These are phyloP conservation scores for Solanum neorickii DNA, from an alignment of 257 asterid species.

Conservation along the genomic window DNA sequence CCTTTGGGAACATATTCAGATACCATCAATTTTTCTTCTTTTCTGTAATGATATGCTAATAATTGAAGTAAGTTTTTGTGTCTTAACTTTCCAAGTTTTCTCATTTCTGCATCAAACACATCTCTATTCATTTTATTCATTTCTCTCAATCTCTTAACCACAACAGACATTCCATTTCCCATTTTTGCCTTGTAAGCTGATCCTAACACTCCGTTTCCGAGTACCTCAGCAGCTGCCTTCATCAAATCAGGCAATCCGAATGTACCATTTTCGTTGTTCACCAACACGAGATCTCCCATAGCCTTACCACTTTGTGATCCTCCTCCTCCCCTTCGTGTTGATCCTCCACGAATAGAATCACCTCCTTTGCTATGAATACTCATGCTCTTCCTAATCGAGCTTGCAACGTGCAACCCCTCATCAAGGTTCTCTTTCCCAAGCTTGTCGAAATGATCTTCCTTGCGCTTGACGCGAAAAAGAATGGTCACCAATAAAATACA, in stretches of 20 bases:
- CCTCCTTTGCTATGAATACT: conserved; percentile 20
- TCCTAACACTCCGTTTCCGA: conserved; percentile 78
- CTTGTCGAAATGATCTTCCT: conserved; percentile 27
- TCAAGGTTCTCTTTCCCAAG: conserved; percentile 41
- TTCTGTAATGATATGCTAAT: conserved; percentile 73
- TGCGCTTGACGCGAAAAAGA: conserved; percentile 31
- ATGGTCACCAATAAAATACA: conserved; percentile 38
- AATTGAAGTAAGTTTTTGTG: conserved; percentile 62
- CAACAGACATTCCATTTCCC: conserved; percentile 59
- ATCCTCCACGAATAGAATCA: conserved; percentile 2
- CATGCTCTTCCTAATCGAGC: conserved; percentile 12
- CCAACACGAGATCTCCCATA: conserved; percentile 42
- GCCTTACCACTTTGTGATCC: conserved; percentile 4
- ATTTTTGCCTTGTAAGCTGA: conserved; percentile 77
- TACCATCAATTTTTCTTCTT: conserved; percentile 77
- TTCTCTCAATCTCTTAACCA: conserved; percentile 76
- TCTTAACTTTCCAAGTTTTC: conserved; percentile 42
- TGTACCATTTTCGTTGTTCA: conserved; percentile 56
- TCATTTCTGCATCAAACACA: conserved; percentile 47
- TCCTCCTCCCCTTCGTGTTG: conserved; percentile 20
- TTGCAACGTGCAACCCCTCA: conserved; percentile 31
- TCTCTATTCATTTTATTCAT: conserved; percentile 61
- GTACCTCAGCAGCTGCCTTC: conserved; percentile 98
- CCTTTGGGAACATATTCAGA: conserved; percentile 60
- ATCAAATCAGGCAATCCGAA: conserved; percentile 80